Evolutionary conservation across 1,284 basidiomycete species (phyloP), one percentile per base, ranked within the genome.

Genomic region (Malassezia equina): DNA sequence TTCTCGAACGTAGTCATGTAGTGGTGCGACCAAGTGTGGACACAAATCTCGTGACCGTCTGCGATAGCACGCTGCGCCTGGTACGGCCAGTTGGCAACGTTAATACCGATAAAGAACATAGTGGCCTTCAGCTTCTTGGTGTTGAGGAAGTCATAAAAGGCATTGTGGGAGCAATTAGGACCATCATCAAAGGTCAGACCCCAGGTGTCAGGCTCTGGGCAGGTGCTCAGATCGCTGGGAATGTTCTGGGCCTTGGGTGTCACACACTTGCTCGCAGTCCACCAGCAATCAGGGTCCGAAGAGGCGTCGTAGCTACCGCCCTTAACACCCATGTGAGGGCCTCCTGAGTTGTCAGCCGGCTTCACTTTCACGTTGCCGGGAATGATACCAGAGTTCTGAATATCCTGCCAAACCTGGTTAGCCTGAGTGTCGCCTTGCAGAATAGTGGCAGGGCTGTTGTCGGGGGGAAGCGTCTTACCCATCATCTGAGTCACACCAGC

Each of bases 201-300:
- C 60, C 58, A 58, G 1, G 78, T 79, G 19, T 66, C 55, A 1
- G 78, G 77, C 62, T 78, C 77, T 1, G 78, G 77, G 52, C 76
- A 75, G 15, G 48, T 23, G 7, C 73, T 71, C 5, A 78, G 61
- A 59, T 80, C 79, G 19, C 66, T 60, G 3, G 63, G 49, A 12
- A 79, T 47, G 52, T 55, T 54, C 25, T 62, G 29, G 36, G 65
- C 59, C 47, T 69, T 71, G 23, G 77, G 75, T 1, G 59, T 69
- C 21, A 65, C 70, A 43, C 71, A 73, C 13, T 56, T 52, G 29
- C 34, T 52, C 42, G 55, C 63, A 4, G 66, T 64, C 70, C 69
- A 73, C 65, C 67, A 73, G 41, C 70, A 73, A 57, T 69, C 69
- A 2, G 70, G 69, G 51, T 73, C 69, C 19, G 48, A 36, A 11